Base-by-base conservation (phyloP, 805 yeast genomes). In the Candida boleticola region DNA sequence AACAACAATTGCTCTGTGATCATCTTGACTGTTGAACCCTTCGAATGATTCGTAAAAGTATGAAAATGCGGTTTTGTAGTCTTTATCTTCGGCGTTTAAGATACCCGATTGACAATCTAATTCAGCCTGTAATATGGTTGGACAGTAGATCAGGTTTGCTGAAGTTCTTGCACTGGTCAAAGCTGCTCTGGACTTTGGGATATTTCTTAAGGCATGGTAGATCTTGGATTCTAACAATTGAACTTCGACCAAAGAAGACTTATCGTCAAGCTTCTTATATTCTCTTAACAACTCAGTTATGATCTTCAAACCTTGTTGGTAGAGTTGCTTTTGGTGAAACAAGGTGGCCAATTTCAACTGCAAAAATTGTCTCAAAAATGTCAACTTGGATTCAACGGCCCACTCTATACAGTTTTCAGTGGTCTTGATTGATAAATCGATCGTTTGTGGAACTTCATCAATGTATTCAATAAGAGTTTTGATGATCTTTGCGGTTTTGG, bases 31-130 rank as follows among this genome's bases (percentile, higher is more conserved):
- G 58, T 82, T 82, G 64, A 79, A 93, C 34, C 92, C 92, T 63
- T 93, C 99, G 55, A 92, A 89, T 16, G 97, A 84, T 67, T 93
- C 99, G 58, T 80, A 90, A 57, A 93, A 93, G 64, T 93, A 93
- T 5, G 97, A 89, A 59, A 77, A 93, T 10, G 98, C 96, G 9
- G 99, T 93, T 60, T 88, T 86, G 69, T 87, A 95, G 64, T 93
- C 99, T 62, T 87, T 87, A 55, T 93, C 98, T 65, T 93, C 97
- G 29, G 97, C 96, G 68, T 92, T 95, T 48, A 93, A 76, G 42
- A 92, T 82, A 53, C 99, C 99, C 60, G 95, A 83, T 83, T 92
- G 89, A 67, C 88, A 79, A 61, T 93, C 99, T 42, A 93, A 76
- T 59, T 89, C 96, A 1, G 98, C 98, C 66, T 93, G 96, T 53